These are phyloP conservation scores for Aspergillus sparsus DNA, from an alignment of 495 filamentous ascomycete species.

Conservation along the genomic window DNA sequence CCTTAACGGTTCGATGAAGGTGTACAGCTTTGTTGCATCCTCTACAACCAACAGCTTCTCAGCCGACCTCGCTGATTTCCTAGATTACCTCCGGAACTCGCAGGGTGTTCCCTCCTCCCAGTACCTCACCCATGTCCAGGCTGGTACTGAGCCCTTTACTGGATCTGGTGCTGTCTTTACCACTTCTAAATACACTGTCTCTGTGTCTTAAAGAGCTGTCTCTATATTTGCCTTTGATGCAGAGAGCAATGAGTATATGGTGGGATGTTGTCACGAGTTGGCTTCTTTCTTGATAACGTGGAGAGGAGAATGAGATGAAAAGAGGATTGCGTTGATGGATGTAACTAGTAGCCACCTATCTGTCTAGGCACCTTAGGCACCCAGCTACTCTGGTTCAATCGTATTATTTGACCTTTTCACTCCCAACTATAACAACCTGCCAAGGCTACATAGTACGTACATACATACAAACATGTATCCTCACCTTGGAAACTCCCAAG, in stretches of 20 bases:
- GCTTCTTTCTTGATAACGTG: no score
- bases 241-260: background rate
- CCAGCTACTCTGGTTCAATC: no score
- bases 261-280: background rate
- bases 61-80: slow-evolving; percentile 58
- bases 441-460: no score
- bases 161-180: slow-evolving; percentile 41
- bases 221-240: background rate
- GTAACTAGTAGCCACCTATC: no score
- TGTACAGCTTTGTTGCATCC: slow-evolving; percentile 63
- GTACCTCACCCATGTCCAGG: slow-evolving; percentile 57
- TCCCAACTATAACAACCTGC: no score
- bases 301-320: no score
- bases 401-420: no score
- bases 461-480: no score
- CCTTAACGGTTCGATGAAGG: slow-evolving; percentile 55
- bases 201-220: slow-evolving; percentile 36
- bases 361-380: no score
- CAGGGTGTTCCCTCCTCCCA: slow-evolving; percentile 52
- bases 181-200: slow-evolving; percentile 42
- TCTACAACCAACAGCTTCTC: slow-evolving; percentile 51
- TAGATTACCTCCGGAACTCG: slow-evolving; percentile 55
- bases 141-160: slow-evolving; percentile 59
- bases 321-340: no score
- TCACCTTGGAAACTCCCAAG: no score